Conservation (phyloP, 2,329 filamentous ascomycete species). For the Fusarium hostae region DNA sequence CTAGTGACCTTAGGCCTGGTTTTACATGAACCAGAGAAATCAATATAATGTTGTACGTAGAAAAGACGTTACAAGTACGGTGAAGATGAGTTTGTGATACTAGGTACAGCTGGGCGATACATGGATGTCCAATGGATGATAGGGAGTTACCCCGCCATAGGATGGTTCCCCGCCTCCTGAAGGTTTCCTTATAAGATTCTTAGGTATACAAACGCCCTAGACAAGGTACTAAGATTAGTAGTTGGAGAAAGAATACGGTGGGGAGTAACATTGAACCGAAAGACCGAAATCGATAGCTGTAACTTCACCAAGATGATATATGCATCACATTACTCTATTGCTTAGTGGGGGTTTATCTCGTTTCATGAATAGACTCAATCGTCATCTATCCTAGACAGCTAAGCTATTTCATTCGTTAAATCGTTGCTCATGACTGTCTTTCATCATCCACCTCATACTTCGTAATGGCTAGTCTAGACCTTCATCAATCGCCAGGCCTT, state of each 20-base stretch:
- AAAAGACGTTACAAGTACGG: slow-evolving; percentile 26
- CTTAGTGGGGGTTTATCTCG: background rate
- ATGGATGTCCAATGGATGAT: slow-evolving; percentile 10
- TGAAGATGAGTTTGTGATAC: slow-evolving; percentile 13
- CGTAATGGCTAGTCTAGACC: slow-evolving; percentile 50
- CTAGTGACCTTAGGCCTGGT: background rate
- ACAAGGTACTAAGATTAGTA: too few species aligned
- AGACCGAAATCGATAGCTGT: background rate
- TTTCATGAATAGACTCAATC: slow-evolving; percentile 62
- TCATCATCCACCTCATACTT: slow-evolving; percentile 37
- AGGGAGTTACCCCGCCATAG: slow-evolving; percentile 36
- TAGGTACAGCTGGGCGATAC: background rate
- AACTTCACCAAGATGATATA: background rate
- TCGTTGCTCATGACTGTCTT: slow-evolving; percentile 41
- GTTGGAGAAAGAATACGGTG: background rate
- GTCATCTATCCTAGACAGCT: slow-evolving; percentile 57
- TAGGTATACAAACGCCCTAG: too few species aligned
- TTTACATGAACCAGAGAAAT: background rate
- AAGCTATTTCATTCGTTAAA: slow-evolving; percentile 32
- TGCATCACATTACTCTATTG: background rate
- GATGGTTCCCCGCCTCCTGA: slow-evolving; percentile 12
- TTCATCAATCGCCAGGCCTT: slow-evolving; percentile 44
- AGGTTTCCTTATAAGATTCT: background rate
- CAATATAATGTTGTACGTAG: background rate
- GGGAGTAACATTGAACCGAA: background rate